Evolutionary conservation across 2,329 filamentous ascomycete species (phyloP), one percentile per base, ranked within the genome.

Genomic region (Penicillium aurantiogriseum): DNA sequence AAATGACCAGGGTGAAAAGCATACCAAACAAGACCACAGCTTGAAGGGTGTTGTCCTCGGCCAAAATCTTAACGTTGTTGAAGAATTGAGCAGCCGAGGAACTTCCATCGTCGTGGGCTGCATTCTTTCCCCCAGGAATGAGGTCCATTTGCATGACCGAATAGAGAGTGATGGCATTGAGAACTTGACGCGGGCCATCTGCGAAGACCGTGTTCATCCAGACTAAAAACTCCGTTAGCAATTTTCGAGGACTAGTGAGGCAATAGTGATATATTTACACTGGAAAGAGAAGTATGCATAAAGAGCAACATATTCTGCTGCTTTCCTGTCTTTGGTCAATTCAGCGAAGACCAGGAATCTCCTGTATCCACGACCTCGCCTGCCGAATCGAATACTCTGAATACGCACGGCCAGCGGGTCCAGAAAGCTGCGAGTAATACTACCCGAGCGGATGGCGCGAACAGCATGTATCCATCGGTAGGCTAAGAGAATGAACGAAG

Each of bases 341-440:
- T 91, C 90, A 17, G 91, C 88, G 72, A 96, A 96, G 63, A 97
- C 91, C n/a, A 96, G 76, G 71, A 96, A 99, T 50, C 93, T 84
- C 67, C 87, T 88, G 85, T 88, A 99, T 33, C 94, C 94, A 65
- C 88, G 85, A 43, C 88, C 89, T 25, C 81, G 72, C 43, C 76
- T 81, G 36, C 88, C 88, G 57, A 88, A 73, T n/a, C 91, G 86
- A 69, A 91, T 85, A 76, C 89, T 91, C 74, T 97, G 91, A 65
- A 95, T 82, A 49, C 91, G 87, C 51, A 90, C 91, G 2, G 93
- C 93, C 57, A 97, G 79, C 36, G 86, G 89, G 73, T 99, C 92
- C 62, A 99, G 83, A 67, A 96, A 99, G 72, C 89, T 93, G 71
- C 96, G 91, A 5, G 92, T 91, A 40, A 97, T 89, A 63, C 92